Percentiles rank a stretch among this genome's conserved stretches.
phyloP scores from a whole-genome alignment of 805 yeast species.

The Kuraishia hungarica region DNA sequence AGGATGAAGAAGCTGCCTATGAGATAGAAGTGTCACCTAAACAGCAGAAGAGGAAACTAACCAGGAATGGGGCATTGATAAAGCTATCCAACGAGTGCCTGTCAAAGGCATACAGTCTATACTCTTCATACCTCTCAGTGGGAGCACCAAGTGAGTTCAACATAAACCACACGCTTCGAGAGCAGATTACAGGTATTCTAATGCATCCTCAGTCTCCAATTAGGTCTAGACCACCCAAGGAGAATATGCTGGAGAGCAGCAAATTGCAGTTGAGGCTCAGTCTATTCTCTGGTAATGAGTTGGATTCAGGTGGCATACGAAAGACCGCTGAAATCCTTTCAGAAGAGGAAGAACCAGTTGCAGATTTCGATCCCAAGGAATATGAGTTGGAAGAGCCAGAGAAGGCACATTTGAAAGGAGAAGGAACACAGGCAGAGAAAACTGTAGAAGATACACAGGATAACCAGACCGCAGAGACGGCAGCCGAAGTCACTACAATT shows the following conservation, averaged over 20 bases:
- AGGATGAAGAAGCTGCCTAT: conserved; percentile 8
- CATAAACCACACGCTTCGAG: conserved; percentile 46
- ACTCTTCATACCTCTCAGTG: conserved; percentile 51
- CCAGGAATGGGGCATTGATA: conserved; percentile 29
- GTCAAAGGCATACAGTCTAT: conserved; percentile 55
- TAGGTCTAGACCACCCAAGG: background rate
- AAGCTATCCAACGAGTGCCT: conserved; percentile 45
- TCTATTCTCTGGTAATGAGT: background rate
- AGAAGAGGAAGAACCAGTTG: background rate
- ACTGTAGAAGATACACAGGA: background rate
- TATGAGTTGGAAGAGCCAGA: background rate
- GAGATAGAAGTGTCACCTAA: conserved; percentile 7
- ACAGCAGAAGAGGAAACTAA: conserved; percentile 15
- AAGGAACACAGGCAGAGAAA: background rate
- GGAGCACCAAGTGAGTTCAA: conserved; percentile 69
- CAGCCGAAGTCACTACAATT: no score
- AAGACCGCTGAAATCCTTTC: background rate
- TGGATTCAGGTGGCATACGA: no score
- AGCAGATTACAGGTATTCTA: conserved; percentile 19
- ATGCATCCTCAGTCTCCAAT: conserved; percentile 1
- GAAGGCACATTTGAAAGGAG: background rate
- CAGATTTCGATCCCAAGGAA: background rate
- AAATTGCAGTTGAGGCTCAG: background rate
- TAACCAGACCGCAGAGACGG: no score
- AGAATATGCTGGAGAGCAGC: background rate